Base-by-base conservation (phyloP, 1,139 yeast genomes). In the Geotrichum carabidarum region DNA sequence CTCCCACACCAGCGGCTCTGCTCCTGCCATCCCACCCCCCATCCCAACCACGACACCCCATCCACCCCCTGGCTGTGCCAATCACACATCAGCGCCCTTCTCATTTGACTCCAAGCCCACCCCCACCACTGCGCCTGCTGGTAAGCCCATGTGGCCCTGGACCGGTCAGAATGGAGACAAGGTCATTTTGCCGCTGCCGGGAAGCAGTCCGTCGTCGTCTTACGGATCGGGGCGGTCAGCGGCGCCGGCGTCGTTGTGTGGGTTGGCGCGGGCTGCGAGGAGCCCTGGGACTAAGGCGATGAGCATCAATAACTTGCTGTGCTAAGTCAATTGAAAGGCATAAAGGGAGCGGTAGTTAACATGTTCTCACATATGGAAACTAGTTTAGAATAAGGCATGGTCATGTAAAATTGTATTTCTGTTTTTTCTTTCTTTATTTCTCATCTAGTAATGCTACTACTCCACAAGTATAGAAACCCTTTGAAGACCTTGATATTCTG, bases 1-100 rank as follows among this genome's bases (percentile, higher is more conserved):
- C 71, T 3, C 64, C 65, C 8, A 69, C 69, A 17, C 49, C 55
- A 7, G 27, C 14, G 44, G 14, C 8, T 36, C 38, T 7, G n/a
- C 38, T 15, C 15, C 5, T 36, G 38, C 14, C 38, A 11, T 32
- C 37, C 37, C 14, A 22, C 27, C 27, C 5, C 27, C 27, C 27
- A 22, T 22, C 5, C 27, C 27, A 3, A 22, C 27, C 3, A 22
- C 27, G 3, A 22, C 27, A 22, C 27, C 27, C 5, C 27, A 22
- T 22, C 27, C 27, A 22, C 27, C 4, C 5, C 5, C 27, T 22
- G 27, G 5, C 27, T 22, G 4, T 22, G 27, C 27, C 27, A 22
- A 3, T 22, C 27, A 22, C 27, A 22, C 4, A 3, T 22, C 27
- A n/a, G 3, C 27, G 5, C 27, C 27, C 27, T 22, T 22, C 5